phyloP scores from a whole-genome alignment of 352 stramenopile genomes.

The Elongisporangium anandrum region DNA sequence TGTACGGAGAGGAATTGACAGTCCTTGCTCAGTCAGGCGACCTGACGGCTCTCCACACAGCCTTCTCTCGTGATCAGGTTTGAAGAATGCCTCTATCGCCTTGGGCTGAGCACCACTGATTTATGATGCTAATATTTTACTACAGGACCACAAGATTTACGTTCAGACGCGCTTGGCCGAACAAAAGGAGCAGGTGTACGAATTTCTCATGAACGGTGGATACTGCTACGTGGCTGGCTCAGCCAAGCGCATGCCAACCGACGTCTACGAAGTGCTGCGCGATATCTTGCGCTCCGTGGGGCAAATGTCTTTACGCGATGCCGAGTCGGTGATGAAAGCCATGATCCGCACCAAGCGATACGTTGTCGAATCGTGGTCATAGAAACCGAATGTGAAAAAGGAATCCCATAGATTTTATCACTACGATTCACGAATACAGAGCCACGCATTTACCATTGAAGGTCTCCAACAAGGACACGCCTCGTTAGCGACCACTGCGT shows the following conservation, averaged over 20 bases:
- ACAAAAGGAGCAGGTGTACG: constrained; percentile 65
- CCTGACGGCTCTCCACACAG: constrained; percentile 74
- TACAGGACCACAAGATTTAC: constrained; percentile 85
- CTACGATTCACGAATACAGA: neutral
- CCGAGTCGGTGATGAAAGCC: constrained; percentile 70
- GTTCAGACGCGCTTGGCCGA: constrained; percentile 87
- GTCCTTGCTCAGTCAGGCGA: constrained; percentile 35
- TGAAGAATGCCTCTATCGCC: neutral
- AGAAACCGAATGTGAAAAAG: constrained; percentile 4
- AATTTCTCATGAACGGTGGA: constrained; percentile 60
- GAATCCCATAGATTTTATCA: too few species aligned
- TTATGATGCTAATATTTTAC: neutral
- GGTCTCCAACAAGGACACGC: too few species aligned
- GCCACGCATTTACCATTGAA: too few species aligned
- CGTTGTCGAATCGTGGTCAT: constrained; percentile 85
- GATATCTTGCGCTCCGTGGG: constrained; percentile 80
- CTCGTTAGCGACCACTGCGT: too few species aligned
- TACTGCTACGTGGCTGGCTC: constrained; percentile 87
- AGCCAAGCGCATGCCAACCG: constrained; percentile 89
- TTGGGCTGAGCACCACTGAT: neutral
- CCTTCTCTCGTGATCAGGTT: constrained; percentile 89
- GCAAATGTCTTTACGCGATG: constrained; percentile 55
- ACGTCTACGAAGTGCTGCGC: constrained; percentile 88
- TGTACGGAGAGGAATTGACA: constrained; percentile 81
- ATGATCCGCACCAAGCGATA: constrained; percentile 77